Evolutionary conservation across 2,329 filamentous ascomycete species (phyloP), one percentile per base, ranked within the genome.

Genomic region (Ceratocystis albifundus): DNA sequence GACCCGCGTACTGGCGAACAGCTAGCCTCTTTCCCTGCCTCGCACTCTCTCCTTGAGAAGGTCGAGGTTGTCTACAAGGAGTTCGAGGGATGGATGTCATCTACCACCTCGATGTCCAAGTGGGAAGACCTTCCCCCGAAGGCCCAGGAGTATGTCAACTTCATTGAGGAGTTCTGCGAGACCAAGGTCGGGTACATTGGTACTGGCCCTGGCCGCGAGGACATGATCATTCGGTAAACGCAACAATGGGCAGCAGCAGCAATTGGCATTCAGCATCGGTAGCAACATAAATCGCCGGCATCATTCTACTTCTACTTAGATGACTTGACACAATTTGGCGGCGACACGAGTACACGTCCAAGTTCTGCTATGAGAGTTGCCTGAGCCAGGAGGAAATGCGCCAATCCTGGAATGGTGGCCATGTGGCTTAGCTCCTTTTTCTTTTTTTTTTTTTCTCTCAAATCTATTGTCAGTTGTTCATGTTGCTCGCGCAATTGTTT

Each of bases 41-140:
- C 88, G 71, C 79, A 84, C 17, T 76, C 79, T 53, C 74, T 80
- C 45, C 77, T 90, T 17, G 80, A 81, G 32, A 77, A 78, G 64
- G 80, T 84, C 65, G 81, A 87, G 71, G 84, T 88, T 20, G 79
- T 84, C 46, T 90, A 90, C 75, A 79, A 84, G 71, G 87, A 85
- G 65, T 75, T 91, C 67, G 80, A 82, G 20, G 88, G 88, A 61
- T 91, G 88, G 88, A 80, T 88, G 72, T 79, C 78, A 72, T 77
- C 81, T 45, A 90, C 84, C 0, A 84, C 83, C 5, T 79, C 81
- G 61, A 77, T 79, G 64, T 84, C 80, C 74, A 80, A 76, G 68
- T 90, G 79, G 72, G 79, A 82, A 55, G 83, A 86, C 41, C 77
- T 90, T 53, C 87, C 88, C 5, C 76, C 77, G 71, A 78, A 86